Conservation (phyloP, 305 asterid genomes). For the Fraxinus sp. region DNA sequence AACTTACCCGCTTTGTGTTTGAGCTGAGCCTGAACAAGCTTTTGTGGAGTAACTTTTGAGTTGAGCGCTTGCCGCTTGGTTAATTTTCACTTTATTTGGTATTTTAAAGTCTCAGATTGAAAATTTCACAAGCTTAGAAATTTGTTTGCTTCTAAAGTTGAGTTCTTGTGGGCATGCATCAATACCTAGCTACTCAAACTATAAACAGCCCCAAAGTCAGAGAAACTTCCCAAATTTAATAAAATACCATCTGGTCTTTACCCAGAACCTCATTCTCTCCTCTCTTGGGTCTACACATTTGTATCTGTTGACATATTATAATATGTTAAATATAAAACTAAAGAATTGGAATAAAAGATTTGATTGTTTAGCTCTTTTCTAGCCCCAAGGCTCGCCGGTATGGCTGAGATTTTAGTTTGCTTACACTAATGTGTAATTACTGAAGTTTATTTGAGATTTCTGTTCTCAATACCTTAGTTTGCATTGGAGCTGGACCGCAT, state of each 20-base stretch:
- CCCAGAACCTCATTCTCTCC: neutral
- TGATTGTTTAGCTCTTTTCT: neutral
- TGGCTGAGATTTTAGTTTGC: neutral
- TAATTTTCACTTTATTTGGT: neutral
- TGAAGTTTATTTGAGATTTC: neutral
- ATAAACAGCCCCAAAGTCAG: neutral
- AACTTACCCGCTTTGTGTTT: neutral
- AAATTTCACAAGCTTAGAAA: neutral
- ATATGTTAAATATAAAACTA: neutral
- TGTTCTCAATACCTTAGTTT: conserved; percentile 1
- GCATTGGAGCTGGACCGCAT: neutral
- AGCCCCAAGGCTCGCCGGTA: neutral
- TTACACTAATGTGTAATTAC: neutral
- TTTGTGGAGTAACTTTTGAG: neutral
- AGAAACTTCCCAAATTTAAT: neutral
- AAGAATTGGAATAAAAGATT: neutral
- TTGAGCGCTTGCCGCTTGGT: neutral
- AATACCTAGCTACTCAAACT: neutral
- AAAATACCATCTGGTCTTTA: neutral
- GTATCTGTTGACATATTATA: neutral
- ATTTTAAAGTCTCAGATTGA: neutral
- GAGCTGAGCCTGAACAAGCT: neutral
- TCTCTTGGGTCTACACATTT: neutral
- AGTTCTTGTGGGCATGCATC: neutral
- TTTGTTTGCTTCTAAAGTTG: neutral